Conservation (phyloP, 2,329 filamentous ascomycete genomes). For the Hysterium pulicare region DNA sequence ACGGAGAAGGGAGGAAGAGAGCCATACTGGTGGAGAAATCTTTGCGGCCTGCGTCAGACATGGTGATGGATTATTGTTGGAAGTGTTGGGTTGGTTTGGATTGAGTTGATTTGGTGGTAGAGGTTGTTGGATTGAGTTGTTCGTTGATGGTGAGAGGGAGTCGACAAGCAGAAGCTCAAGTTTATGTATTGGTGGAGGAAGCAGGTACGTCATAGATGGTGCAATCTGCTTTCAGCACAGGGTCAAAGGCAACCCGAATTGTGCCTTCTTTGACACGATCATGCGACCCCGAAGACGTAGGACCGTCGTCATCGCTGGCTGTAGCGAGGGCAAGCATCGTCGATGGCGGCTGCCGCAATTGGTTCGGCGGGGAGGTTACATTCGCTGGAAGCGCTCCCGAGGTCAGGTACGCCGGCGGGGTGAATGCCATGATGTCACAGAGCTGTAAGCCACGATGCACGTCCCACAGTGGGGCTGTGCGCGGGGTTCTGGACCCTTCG, state of each 20-base stretch:
- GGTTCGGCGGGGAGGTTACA: no score
- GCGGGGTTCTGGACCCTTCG: no score
- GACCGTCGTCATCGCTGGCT: no score
- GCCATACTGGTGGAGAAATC: slow-evolving; percentile 51
- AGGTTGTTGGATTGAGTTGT: slow-evolving; percentile 13
- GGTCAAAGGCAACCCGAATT: not conserved
- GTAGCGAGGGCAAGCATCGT: no score
- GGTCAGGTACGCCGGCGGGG: no score
- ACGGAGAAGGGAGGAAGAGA: slow-evolving; percentile 1
- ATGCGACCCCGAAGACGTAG: no score
- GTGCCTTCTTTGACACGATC: no score
- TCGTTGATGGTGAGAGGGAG: slow-evolving; percentile 8
- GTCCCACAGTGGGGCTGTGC: no score
- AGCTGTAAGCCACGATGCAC: no score
- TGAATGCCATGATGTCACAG: no score
- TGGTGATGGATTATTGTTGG: slow-evolving; percentile 40
- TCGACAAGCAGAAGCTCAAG: not conserved
- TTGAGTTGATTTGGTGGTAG: slow-evolving; percentile 10
- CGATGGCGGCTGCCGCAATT: no score
- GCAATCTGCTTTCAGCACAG: not conserved
- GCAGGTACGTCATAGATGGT: not conserved
- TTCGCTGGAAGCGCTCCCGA: no score
- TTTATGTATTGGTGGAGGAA: not conserved
- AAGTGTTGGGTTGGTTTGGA: slow-evolving; percentile 11
- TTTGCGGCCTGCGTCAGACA: slow-evolving; percentile 63